A percentile compares a stretch with the other conserved stretches of the same genome.
These are phyloP conservation scores for Botrytis aclada DNA, from an alignment of 2,329 filamentous ascomycete species.

Conservation along the genomic window DNA sequence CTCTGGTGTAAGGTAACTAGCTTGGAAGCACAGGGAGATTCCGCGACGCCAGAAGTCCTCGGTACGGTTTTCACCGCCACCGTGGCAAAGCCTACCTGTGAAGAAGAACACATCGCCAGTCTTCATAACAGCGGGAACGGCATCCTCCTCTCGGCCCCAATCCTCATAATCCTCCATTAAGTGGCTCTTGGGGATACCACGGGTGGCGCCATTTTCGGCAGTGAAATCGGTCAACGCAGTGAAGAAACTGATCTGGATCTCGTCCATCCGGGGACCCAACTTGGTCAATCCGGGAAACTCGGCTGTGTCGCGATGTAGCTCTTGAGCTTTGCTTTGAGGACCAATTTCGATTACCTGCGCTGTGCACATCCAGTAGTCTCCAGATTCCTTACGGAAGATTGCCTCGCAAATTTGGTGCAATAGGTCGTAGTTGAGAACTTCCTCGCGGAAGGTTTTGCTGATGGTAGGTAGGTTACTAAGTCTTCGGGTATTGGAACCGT, in stretches of 20 bases:
- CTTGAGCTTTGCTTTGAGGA: background rate
- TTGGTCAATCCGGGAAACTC: background rate
- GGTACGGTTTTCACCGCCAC: background rate
- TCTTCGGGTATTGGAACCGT: background rate
- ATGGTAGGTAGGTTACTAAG: background rate
- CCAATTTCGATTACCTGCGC: background rate
- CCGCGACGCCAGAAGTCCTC: background rate
- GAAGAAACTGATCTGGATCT: background rate
- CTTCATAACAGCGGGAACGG: background rate
- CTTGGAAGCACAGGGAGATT: background rate
- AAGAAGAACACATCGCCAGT: background rate
- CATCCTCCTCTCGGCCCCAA: background rate
- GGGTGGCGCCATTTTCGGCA: background rate
- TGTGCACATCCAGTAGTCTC: background rate
- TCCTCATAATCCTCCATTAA: background rate
- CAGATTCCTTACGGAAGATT: background rate
- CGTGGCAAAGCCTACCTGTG: background rate
- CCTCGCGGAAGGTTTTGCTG: background rate
- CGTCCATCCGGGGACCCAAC: background rate
- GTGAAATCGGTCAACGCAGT: background rate
- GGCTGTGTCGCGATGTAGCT: background rate
- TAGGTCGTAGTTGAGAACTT: background rate
- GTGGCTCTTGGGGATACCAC: background rate
- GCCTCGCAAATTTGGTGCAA: background rate
- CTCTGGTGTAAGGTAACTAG: background rate